A percentile compares a stretch with the other conserved stretches of the same genome.
Conservation (phyloP, 2,329 filamentous ascomycete genomes). For the Neonectria hederae region DNA sequence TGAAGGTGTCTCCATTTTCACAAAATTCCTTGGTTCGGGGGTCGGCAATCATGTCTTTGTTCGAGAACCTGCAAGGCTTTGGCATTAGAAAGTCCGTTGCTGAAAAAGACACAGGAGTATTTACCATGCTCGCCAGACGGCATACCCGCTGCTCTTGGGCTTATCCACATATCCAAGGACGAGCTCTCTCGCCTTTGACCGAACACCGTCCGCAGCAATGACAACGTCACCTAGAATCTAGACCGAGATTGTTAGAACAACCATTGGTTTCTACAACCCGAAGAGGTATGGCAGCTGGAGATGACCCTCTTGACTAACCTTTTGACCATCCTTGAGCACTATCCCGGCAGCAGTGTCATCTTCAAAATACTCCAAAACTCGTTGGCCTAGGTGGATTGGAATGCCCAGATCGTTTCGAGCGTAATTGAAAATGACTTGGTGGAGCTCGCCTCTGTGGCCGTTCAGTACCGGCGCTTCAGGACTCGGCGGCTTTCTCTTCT, state of each 20-base stretch:
- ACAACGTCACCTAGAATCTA: constrained; percentile 58
- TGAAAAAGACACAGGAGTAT: constrained; percentile 26
- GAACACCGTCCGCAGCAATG: constrained; percentile 64
- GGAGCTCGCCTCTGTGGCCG: constrained; percentile 68
- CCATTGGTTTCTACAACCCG: not conserved
- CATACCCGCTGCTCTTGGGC: constrained; percentile 54
- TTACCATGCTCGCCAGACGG: constrained; percentile 64
- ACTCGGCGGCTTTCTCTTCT: constrained; percentile 48
- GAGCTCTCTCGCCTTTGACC: constrained; percentile 44
- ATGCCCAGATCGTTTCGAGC: constrained; percentile 62
- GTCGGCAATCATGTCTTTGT: constrained; percentile 61
- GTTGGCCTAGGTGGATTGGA: constrained; percentile 62
- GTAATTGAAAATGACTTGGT: constrained; percentile 67
- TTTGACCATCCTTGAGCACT: constrained; percentile 6
- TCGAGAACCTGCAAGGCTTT: constrained; percentile 38
- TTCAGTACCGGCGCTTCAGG: constrained; percentile 55
- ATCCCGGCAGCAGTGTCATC: constrained; percentile 38
- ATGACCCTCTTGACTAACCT: not conserved
- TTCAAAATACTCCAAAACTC: constrained; percentile 65
- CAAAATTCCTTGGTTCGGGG: constrained; percentile 64
- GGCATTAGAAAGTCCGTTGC: not conserved
- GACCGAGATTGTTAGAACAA: not conserved
- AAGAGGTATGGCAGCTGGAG: not conserved
- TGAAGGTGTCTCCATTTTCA: constrained; percentile 66
- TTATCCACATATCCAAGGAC: constrained; percentile 21